These are phyloP conservation scores for Phytophthora pisi DNA, from an alignment of 352 stramenopile species.

Conservation along the genomic window DNA sequence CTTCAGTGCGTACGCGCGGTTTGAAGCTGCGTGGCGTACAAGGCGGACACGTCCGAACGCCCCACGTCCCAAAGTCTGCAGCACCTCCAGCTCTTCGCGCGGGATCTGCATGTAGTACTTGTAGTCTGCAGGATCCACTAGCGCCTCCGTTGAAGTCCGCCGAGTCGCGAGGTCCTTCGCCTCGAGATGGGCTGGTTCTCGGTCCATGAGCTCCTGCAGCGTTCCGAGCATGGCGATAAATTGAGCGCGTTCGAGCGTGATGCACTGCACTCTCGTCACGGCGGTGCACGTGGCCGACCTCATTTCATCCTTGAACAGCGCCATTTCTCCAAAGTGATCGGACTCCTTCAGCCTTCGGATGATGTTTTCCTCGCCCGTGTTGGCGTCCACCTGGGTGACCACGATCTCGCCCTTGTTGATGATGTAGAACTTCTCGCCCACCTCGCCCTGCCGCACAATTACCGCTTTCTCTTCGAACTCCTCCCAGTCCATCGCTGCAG, in stretches of 20 bases:
- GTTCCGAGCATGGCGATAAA: conserved; percentile 85
- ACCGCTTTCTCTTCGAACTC: conserved; percentile 59
- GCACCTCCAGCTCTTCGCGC: conserved; percentile 75
- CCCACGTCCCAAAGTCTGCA: conserved; percentile 80
- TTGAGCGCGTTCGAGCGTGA: conserved; percentile 69
- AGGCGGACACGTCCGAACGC: conserved; percentile 92
- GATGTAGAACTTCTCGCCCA: conserved; percentile 82
- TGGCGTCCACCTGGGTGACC: conserved; percentile 61
- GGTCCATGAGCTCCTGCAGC: conserved; percentile 80
- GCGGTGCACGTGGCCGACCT: conserved; percentile 92
- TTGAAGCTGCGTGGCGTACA: conserved; percentile 69
- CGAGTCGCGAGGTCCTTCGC: conserved; percentile 17
- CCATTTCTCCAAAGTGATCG: conserved; percentile 95
- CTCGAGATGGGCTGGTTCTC: conserved; percentile 44
- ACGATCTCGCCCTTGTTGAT: conserved; percentile 79
- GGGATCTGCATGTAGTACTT: conserved; percentile 81
- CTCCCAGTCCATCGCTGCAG: conserved; percentile 83
- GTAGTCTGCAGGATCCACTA: conserved; percentile 54
- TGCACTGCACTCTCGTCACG: conserved; percentile 60
- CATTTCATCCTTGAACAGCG: conserved; percentile 92
- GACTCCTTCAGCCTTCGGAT: conserved; percentile 71
- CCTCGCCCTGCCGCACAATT: conserved; percentile 76
- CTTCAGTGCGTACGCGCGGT: conserved; percentile 90
- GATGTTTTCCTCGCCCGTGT: conserved; percentile 44
- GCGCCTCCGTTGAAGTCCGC: conserved; percentile 41